A percentile compares a stretch with the other conserved stretches of the same genome.
Conservation (phyloP, 352 stramenopile species). For the Phytophthora lateralis region DNA sequence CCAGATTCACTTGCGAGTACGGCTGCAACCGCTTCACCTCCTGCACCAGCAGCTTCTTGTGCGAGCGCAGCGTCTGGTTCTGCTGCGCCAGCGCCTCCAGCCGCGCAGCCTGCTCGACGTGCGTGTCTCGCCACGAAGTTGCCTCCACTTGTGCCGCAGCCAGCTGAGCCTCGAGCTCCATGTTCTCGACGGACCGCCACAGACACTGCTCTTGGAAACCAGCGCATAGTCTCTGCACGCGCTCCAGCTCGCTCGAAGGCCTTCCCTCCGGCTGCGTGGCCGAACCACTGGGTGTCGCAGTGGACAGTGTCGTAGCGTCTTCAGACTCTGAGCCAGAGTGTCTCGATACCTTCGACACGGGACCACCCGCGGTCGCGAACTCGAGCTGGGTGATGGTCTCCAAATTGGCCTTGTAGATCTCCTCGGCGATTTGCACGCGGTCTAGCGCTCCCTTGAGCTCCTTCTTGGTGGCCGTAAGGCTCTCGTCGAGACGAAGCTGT, state of each 20-base stretch:
- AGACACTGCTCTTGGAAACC: slow-evolving; percentile 81
- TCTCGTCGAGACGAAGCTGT: slow-evolving; percentile 43
- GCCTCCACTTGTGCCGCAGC: slow-evolving; percentile 35
- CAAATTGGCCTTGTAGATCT: slow-evolving; percentile 72
- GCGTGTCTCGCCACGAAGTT: slow-evolving; percentile 34
- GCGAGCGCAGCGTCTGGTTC: slow-evolving; percentile 46
- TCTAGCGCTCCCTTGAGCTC: slow-evolving; percentile 47
- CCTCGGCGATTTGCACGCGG: slow-evolving; percentile 51
- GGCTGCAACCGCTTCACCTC: slow-evolving; percentile 76
- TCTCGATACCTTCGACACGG: slow-evolving; percentile 7
- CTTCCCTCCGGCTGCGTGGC: slow-evolving; percentile 14
- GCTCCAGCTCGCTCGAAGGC: slow-evolving; percentile 43
- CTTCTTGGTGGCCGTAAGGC: slow-evolving; percentile 30
- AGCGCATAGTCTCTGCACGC: slow-evolving; percentile 53
- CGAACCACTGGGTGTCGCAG: slow-evolving; percentile 14
- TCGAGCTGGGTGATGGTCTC: slow-evolving; percentile 65
- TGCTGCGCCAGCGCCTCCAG: slow-evolving; percentile 33
- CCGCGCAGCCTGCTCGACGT: slow-evolving; percentile 27
- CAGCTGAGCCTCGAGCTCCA: slow-evolving; percentile 59
- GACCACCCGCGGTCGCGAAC: slow-evolving; percentile 7
- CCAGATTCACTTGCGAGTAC: slow-evolving; percentile 69
- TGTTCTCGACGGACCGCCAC: slow-evolving; percentile 73
- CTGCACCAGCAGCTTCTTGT: slow-evolving; percentile 67
- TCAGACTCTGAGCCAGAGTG: not conserved
- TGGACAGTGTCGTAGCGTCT: not conserved